Evolutionary conservation across 176 grass and related monocot genomes (phyloP).

Genomic region (maize (Zea mays)): Zm-B73-REFERENCE-NAM-5.0 NC_050098.1:234666001-234666500

Average conservation of each 20-base stretch:
- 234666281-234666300: slow-evolving; percentile 5
- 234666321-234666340: slow-evolving; percentile 12
- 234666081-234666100: neutral
- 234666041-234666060: neutral
- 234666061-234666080: neutral
- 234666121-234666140: neutral
- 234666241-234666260: neutral
- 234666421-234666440: neutral
- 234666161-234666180: neutral
- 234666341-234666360: neutral
- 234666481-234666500: neutral
- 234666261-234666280: neutral
- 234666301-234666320: neutral
- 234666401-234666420: slow-evolving; percentile 3
- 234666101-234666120: neutral
- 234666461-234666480: neutral
- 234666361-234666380: neutral
- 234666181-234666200: neutral
- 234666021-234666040: neutral
- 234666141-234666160: neutral
- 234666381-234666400: slow-evolving; percentile 13
- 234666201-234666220: no score
- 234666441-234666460: neutral
- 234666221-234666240: neutral
- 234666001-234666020: no score